These are phyloP conservation scores for Excoecaria agallocha DNA, from an alignment of 345 rosid genomes.

Conservation along the genomic window DNA sequence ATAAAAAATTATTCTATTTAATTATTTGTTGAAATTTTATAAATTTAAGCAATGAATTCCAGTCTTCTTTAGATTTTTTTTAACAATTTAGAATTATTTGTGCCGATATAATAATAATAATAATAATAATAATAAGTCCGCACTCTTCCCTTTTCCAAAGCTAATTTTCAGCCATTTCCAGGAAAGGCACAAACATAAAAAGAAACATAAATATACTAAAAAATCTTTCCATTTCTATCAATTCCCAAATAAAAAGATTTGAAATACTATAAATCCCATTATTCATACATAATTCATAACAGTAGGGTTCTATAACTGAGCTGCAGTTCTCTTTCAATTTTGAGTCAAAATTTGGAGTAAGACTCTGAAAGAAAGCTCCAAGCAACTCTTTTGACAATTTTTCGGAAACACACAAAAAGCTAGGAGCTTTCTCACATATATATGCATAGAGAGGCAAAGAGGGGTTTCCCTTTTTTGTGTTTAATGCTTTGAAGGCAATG, in stretches of 20 bases:
- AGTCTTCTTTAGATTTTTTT: no score
- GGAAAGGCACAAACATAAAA: not conserved
- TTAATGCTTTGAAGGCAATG: constrained; percentile 26
- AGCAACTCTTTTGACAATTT: not conserved
- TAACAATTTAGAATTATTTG: no score
- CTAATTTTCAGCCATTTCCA: not conserved
- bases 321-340: not conserved
- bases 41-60: no score
- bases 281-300: not conserved
- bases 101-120: no score
- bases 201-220: not conserved
- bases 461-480: not conserved
- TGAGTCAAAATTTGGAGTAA: not conserved
- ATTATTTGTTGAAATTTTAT: no score
- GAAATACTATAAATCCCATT: not conserved
- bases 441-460: not conserved
- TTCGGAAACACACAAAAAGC: not conserved
- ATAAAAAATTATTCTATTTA: no score
- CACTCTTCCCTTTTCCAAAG: not conserved
- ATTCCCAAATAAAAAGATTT: not conserved
- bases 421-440: not conserved
- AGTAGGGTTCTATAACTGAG: not conserved
- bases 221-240: not conserved
- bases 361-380: not conserved
- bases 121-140: no score